A percentile compares a stretch with the other conserved stretches of the same genome.
These are phyloP conservation scores for Wickerhamomyces canadensis DNA, from an alignment of 805 yeast species.

Conservation along the genomic window DNA sequence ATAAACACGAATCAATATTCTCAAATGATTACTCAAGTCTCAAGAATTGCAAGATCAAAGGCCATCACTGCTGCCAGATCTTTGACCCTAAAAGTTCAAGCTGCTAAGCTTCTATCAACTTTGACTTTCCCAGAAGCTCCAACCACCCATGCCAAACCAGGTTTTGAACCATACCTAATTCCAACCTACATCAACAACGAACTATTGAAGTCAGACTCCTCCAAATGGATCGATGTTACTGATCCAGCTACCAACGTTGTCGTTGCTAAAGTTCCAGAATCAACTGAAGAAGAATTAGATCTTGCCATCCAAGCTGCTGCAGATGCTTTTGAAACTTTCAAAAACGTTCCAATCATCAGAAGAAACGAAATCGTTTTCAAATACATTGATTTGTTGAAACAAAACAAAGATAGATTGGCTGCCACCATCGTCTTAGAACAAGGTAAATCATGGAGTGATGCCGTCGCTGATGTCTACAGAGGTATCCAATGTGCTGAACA, in stretches of 20 bases:
- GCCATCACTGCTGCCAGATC: slow-evolving; percentile 4
- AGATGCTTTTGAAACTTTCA: slow-evolving; percentile 56
- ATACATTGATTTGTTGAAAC: slow-evolving; percentile 57
- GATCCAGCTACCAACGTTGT: slow-evolving; percentile 73
- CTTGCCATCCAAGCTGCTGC: slow-evolving; percentile 62
- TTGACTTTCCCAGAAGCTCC: slow-evolving; percentile 29
- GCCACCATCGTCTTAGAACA: slow-evolving; percentile 61
- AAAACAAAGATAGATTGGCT: slow-evolving; percentile 64
- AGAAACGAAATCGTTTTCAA: slow-evolving; percentile 65
- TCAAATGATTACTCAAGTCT: slow-evolving; percentile 9
- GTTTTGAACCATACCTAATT: slow-evolving; percentile 42
- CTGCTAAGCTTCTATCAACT: slow-evolving; percentile 13
- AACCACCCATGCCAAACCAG: slow-evolving; percentile 33
- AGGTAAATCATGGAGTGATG: slow-evolving; percentile 73
- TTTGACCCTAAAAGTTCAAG: slow-evolving; percentile 9
- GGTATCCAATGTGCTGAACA: slow-evolving; percentile 81
- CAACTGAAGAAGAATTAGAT: slow-evolving; percentile 58
- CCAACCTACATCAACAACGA: slow-evolving; percentile 44
- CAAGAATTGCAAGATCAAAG: slow-evolving; percentile 11
- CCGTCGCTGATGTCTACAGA: slow-evolving; percentile 68
- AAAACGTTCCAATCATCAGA: slow-evolving; percentile 38
- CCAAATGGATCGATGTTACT: slow-evolving; percentile 60
- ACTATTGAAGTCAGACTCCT: slow-evolving; percentile 42
- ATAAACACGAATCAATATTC: too few species aligned
- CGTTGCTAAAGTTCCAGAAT: slow-evolving; percentile 66